Percentiles rank a stretch among this genome's conserved stretches.
Evolutionary conservation across 2,329 filamentous ascomycete species (phyloP).

Genomic region (Colletotrichum cereale): DNA sequence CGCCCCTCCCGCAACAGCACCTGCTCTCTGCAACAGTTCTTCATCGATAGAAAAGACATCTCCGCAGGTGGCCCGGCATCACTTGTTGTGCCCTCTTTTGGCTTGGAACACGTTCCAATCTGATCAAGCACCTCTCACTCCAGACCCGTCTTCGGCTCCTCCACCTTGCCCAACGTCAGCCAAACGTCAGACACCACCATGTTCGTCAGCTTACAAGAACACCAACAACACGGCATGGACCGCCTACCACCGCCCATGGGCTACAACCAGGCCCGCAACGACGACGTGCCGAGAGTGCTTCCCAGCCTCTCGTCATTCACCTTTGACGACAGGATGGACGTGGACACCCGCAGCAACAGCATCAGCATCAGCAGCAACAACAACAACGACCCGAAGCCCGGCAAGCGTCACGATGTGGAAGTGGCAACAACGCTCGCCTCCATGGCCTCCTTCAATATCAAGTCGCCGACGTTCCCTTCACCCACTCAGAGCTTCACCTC

Average conservation of each 20-base stretch:
- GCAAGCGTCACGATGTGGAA: constrained; percentile 36
- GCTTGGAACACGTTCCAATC: constrained; percentile 5
- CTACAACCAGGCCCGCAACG: constrained; percentile 22
- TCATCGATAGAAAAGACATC: constrained; percentile 29
- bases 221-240: constrained; percentile 26
- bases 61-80: constrained; percentile 7
- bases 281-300: constrained; percentile 31
- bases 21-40: constrained; percentile 23
- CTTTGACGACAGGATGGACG: constrained; percentile 37
- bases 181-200: constrained; percentile 29
- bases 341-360: constrained; percentile 10
- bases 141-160: not conserved
- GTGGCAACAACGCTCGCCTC: constrained; percentile 37
- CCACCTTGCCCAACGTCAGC: not conserved
- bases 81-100: not conserved
- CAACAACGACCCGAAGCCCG: constrained; percentile 24
- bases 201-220: constrained; percentile 38
- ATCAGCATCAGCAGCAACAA: not conserved
- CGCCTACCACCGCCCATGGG: constrained; percentile 30
- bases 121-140: not conserved
- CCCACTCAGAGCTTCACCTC: constrained; percentile 38
- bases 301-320: constrained; percentile 34
- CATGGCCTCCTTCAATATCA: constrained; percentile 40
- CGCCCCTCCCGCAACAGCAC: constrained; percentile 12
- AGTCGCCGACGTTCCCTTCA: constrained; percentile 34